Conservation (phyloP, 129 eudicot genomes). For the Artemisia tridentata region DNA sequence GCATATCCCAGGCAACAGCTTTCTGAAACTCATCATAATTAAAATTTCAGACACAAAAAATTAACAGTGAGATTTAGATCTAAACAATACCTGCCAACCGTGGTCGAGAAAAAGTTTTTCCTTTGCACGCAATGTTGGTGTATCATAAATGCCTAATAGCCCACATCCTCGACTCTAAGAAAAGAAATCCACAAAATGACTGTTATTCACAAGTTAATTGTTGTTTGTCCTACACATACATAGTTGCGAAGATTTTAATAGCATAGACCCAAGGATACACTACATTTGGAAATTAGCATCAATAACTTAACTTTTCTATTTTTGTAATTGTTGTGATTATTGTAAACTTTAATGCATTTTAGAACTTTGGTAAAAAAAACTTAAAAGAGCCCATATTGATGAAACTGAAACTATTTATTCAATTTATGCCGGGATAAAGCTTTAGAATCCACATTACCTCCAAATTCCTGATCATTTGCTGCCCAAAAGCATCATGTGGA, state of each 20-base stretch:
- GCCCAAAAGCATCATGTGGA: constrained; percentile 98
- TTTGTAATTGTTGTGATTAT: too few species aligned
- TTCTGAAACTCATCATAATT: constrained; percentile 45
- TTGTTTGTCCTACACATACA: background rate
- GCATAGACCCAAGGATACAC: background rate
- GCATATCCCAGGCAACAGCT: constrained; percentile 99
- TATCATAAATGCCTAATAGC: constrained; percentile 76
- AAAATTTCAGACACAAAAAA: constrained; percentile 10
- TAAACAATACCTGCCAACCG: constrained; percentile 91
- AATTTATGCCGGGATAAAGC: background rate
- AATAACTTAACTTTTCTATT: too few species aligned
- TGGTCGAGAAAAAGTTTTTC: constrained; percentile 88
- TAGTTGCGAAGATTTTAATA: background rate
- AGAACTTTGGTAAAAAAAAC: too few species aligned
- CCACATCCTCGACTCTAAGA: constrained; percentile 93
- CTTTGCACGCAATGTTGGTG: constrained; percentile 87
- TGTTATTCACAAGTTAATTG: constrained; percentile 9
- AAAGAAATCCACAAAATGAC: constrained; percentile 10
- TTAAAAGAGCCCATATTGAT: background rate
- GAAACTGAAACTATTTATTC: background rate
- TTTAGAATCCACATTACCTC: constrained; percentile 51
- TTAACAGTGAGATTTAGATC: background rate
- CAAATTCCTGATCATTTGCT: constrained; percentile 94
- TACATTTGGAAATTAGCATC: background rate
- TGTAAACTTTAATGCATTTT: too few species aligned